Conservation (phyloP, 306 rosid species). For the Begonia fuchsioides region DNA sequence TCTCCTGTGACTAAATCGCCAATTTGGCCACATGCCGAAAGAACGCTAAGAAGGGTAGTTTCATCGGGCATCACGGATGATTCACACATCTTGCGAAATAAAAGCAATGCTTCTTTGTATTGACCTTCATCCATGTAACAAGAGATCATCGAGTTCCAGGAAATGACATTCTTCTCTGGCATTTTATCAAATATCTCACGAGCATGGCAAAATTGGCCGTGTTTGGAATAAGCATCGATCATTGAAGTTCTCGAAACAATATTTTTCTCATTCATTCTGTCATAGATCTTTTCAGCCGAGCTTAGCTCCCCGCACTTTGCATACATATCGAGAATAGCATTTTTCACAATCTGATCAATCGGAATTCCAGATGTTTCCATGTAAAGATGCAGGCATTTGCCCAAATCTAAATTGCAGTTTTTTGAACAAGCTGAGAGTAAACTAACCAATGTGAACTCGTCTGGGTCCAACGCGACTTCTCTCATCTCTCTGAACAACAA, state of each 20-base stretch:
- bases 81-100: constrained; percentile 37
- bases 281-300: constrained; percentile 25
- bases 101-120: constrained; percentile 36
- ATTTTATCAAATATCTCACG: constrained; percentile 30
- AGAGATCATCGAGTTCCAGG: constrained; percentile 67
- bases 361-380: constrained; percentile 26
- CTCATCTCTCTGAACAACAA: constrained; percentile 39
- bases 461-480: constrained; percentile 27
- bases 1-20: constrained; percentile 52
- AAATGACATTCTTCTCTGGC: constrained; percentile 51
- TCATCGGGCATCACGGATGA: constrained; percentile 41
- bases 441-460: constrained; percentile 49
- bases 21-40: constrained; percentile 54
- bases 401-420: constrained; percentile 28
- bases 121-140: constrained; percentile 44
- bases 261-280: constrained; percentile 32
- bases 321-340: constrained; percentile 55
- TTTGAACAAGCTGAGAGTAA: constrained; percentile 56
- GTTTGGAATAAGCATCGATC: constrained; percentile 46
- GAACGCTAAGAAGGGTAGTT: constrained; percentile 43
- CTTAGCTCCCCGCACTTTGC: constrained; percentile 52
- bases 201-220: constrained; percentile 32
- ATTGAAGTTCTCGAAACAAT: constrained; percentile 60
- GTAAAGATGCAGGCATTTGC: constrained; percentile 40
- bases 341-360: constrained; percentile 39